Conservation (phyloP, 2,329 filamentous ascomycete species). For the Phaeosphaeriaceae sp. region DNA sequence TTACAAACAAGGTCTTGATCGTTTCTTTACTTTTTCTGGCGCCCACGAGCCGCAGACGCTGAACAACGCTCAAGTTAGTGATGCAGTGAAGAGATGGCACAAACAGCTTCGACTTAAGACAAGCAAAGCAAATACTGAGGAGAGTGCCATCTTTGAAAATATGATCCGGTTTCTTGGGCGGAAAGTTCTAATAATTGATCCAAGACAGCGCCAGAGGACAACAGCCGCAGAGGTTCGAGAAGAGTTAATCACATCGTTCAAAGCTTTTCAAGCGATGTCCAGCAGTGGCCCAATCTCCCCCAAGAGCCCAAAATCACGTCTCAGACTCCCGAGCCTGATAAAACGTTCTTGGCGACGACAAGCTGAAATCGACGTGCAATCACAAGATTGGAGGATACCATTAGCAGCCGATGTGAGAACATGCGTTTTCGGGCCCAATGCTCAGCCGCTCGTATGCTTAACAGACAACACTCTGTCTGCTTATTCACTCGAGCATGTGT, state of each 20-base stretch:
- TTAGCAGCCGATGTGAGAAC: not conserved
- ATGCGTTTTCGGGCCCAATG: slow-evolving; percentile 5
- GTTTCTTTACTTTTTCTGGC: slow-evolving; percentile 2
- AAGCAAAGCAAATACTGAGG: not conserved
- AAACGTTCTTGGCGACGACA: slow-evolving; percentile 1
- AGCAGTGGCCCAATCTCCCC: not conserved
- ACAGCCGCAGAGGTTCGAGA: not conserved
- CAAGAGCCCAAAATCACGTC: not conserved
- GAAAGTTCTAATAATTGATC: slow-evolving; percentile 5
- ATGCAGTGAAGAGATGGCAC: slow-evolving; percentile 6
- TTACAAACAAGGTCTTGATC: not conserved
- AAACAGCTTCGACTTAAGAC: slow-evolving; percentile 3
- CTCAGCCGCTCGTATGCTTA: slow-evolving; percentile 2
- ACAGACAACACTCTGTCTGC: not conserved
- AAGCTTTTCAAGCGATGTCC: not conserved
- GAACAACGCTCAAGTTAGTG: not conserved
- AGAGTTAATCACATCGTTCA: not conserved
- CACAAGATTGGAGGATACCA: slow-evolving; percentile 3
- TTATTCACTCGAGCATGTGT: slow-evolving; percentile 3
- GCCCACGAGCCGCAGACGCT: not conserved
- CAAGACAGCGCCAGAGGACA: slow-evolving; percentile 1
- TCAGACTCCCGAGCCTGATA: not conserved
- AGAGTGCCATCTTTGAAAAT: slow-evolving; percentile 1
- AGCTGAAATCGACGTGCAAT: not conserved
- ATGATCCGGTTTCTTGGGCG: slow-evolving; percentile 1